These are phyloP conservation scores for Podila minutissima DNA, from an alignment of 192 early-diverging fungal genomes.

Conservation along the genomic window DNA sequence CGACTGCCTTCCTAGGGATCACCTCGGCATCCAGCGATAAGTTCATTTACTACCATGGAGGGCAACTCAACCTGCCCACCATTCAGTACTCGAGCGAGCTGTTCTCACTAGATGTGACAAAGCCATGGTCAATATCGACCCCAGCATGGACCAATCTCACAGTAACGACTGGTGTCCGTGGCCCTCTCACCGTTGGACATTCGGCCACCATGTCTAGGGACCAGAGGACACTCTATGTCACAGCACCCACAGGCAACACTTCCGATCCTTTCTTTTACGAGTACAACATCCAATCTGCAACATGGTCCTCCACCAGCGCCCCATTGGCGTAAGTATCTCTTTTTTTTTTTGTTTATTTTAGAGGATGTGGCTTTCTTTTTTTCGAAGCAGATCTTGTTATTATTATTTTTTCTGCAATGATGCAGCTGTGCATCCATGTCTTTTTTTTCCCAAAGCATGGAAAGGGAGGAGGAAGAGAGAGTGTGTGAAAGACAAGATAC, in stretches of 20 bases:
- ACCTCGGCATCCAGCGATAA: conserved; percentile 20
- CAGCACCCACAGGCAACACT: conserved; percentile 17
- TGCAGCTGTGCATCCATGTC: no score
- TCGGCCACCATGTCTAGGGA: conserved; percentile 36
- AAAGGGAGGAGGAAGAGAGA: not conserved
- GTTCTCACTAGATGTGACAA: conserved; percentile 22
- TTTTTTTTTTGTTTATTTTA: not conserved
- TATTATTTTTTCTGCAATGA: not conserved
- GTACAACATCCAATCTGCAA: conserved; percentile 17
- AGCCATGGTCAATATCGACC: conserved; percentile 8
- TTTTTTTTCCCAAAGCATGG: conserved; percentile 4
- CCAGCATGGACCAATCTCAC: conserved; percentile 41
- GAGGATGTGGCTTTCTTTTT: not conserved
- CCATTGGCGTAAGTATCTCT: conserved; percentile 35
- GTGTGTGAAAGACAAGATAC: not conserved
- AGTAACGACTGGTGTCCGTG: not conserved
- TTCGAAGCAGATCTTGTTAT: not conserved
- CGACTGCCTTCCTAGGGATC: conserved; percentile 13
- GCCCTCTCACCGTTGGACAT: conserved; percentile 16
- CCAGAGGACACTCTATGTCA: conserved; percentile 16
- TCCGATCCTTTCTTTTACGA: conserved; percentile 15
- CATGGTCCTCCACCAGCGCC: conserved; percentile 23
- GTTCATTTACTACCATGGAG: conserved; percentile 26
- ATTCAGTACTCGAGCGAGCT: conserved; percentile 26
- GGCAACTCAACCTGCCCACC: conserved; percentile 17